A percentile compares a stretch with the other conserved stretches of the same genome.
phyloP scores from a whole-genome alignment of 352 stramenopile genomes.

The Pythium plurisporium region DNA sequence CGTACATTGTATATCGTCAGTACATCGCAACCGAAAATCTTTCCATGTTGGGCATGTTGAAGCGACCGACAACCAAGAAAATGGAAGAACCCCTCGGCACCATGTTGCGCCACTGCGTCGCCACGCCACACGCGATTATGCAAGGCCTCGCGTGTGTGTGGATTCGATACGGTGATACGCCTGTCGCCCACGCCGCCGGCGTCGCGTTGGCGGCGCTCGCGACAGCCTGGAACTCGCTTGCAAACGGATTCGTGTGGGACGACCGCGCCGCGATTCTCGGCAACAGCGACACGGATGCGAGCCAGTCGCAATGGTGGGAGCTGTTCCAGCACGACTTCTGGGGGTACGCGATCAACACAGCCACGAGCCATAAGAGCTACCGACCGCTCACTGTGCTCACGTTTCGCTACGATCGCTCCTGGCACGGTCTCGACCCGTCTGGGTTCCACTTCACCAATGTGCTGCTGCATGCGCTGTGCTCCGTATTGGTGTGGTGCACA shows the following conservation, averaged over 20 bases:
- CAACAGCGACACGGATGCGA: constrained; percentile 56
- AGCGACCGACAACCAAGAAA: not conserved
- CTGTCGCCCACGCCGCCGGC: not conserved
- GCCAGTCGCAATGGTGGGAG: constrained; percentile 25
- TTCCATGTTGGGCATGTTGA: too few relatives aligned
- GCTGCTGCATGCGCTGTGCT: constrained; percentile 53
- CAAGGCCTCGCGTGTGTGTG: not conserved
- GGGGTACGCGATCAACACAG: constrained; percentile 56
- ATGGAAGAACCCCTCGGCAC: constrained; percentile 4
- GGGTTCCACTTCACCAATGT: constrained; percentile 80
- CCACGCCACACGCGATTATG: not conserved
- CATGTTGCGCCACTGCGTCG: not conserved
- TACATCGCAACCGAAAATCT: not conserved
- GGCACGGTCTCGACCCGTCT: constrained; percentile 39
- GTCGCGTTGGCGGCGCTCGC: constrained; percentile 39
- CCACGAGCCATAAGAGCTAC: constrained; percentile 85
- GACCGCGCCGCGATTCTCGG: constrained; percentile 74
- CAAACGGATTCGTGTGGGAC: constrained; percentile 86
- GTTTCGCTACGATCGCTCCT: constrained; percentile 58
- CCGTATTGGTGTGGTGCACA: constrained; percentile 53
- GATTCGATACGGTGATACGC: not conserved
- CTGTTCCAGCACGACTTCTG: constrained; percentile 88
- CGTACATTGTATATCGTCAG: not conserved
- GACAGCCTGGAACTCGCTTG: constrained; percentile 46
- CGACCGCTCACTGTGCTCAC: constrained; percentile 75